phyloP scores from a whole-genome alignment of 106 monocot species.

The Posidonia australis region DNA sequence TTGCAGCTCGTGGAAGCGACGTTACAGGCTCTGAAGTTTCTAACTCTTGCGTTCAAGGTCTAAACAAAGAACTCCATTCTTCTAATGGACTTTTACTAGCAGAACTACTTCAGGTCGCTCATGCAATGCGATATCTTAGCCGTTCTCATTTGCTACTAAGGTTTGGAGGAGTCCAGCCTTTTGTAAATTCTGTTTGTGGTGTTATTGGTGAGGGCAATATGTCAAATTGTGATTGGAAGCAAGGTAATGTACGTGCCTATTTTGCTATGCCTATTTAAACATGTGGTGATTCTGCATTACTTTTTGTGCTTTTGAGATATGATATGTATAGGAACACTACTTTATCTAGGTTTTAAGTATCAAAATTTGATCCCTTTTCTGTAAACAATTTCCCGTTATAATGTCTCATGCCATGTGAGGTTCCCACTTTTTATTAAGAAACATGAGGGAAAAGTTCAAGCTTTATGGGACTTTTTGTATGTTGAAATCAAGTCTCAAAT shows the following conservation, averaged over 20 bases:
- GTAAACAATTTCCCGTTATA: no score
- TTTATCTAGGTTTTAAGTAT: no score
- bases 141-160: slow-evolving; percentile 46
- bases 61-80: slow-evolving; percentile 47
- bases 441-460: no score
- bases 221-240: slow-evolving; percentile 23
- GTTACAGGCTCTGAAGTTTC: slow-evolving; percentile 18
- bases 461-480: no score
- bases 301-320: neutral
- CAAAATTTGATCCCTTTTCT: no score
- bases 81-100: slow-evolving; percentile 57
- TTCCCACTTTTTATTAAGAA: no score
- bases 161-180: slow-evolving; percentile 56
- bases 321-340: no score
- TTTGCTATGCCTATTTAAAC: neutral
- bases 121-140: slow-evolving; percentile 34
- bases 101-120: slow-evolving; percentile 43
- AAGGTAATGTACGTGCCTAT: slow-evolving; percentile 26
- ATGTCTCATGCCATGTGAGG: no score
- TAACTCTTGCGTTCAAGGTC: slow-evolving; percentile 21
- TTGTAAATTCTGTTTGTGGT: slow-evolving; percentile 58
- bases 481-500: no score
- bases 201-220: slow-evolving; percentile 20
- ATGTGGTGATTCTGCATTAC: neutral
- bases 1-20: slow-evolving; percentile 56